A percentile compares a stretch with the other conserved stretches of the same genome.
phyloP scores from a whole-genome alignment of 176 grass and related monocot genomes.

The Guadua angustifolia region DNA sequence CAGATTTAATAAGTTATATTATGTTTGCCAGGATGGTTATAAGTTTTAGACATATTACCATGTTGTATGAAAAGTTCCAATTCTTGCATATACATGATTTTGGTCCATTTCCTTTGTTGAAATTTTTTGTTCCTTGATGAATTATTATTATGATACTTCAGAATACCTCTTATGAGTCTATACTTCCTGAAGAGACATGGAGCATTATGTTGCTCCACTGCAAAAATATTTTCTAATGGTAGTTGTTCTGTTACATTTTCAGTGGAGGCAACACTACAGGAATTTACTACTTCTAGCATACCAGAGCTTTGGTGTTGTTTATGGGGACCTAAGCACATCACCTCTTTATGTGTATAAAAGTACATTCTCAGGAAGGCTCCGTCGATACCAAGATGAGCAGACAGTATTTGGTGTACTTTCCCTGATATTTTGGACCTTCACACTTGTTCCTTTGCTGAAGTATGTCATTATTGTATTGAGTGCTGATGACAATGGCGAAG shows the following conservation, averaged over 20 bases:
- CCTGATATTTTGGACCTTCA: slow-evolving; percentile 96
- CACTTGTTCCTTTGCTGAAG: slow-evolving; percentile 91
- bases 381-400: slow-evolving; percentile 67
- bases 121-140: neutral
- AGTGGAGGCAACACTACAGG: slow-evolving; percentile 66
- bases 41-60: neutral
- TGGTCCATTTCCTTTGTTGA: neutral
- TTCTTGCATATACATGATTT: neutral
- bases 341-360: slow-evolving; percentile 90
- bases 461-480: slow-evolving; percentile 80
- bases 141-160: neutral
- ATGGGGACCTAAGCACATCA: slow-evolving; percentile 89
- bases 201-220: neutral
- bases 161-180: neutral
- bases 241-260: slow-evolving; percentile 43
- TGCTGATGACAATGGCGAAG: slow-evolving; percentile 92
- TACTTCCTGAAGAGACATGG: neutral
- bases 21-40: neutral
- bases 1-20: neutral
- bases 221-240: slow-evolving; percentile 22
- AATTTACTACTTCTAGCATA: slow-evolving; percentile 84
- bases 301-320: slow-evolving; percentile 96
- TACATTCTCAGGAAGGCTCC: slow-evolving; percentile 68
- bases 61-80: neutral
- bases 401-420: slow-evolving; percentile 83